Base-by-base conservation (phyloP, 129 eudicot species). In the Tagetes patula region DNA sequence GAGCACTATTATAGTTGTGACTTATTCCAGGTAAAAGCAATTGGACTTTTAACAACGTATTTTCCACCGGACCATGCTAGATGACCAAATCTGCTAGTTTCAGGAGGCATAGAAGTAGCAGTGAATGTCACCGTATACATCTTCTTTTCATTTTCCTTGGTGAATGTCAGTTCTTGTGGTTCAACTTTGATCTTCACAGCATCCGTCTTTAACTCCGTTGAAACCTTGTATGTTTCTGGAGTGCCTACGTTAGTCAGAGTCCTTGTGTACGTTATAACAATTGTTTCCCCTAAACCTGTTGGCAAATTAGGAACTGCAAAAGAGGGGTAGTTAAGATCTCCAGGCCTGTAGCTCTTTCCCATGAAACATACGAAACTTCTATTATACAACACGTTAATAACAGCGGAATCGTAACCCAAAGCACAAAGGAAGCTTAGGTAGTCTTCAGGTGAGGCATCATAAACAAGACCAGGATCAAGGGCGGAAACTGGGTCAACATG, bases 181-280 rank as follows among this genome's bases (percentile, higher is more conserved):
- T 75, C 73, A 46, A 91, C 89, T 8, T 33, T 6, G 52, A 88
- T 85, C 77, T 83, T 86, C 52, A 91, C 93, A 46, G 68, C 83
- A 14, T 3, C 41, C 10, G 77, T 67, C 46, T 75, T 80, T 47
- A 77, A 79, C 40, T 75, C 68, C 41, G 85, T 58, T 1, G 81
- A 80, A 76, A 81, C 91, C 73, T 76, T 91, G 80, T 91, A 91
- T 1, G 87, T 78, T 50, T 74, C 80, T n/a, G 93, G 86, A 41
- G 62, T 63, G 38, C 96, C 96, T 31, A 88, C 96, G 54, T 91
- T 91, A 14, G 96, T 91, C 1, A 88, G 43, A 39, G 79, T 91
- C 77, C 97, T 83, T 27, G 85, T 84, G 73, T 88, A 85, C 76
- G 73, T 86, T 2, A 83, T 76, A 11, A 52, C 76, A 4, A 77